These are phyloP conservation scores for Metroxylon sagu DNA, from an alignment of 176 grass and related monocot genomes.

Conservation along the genomic window DNA sequence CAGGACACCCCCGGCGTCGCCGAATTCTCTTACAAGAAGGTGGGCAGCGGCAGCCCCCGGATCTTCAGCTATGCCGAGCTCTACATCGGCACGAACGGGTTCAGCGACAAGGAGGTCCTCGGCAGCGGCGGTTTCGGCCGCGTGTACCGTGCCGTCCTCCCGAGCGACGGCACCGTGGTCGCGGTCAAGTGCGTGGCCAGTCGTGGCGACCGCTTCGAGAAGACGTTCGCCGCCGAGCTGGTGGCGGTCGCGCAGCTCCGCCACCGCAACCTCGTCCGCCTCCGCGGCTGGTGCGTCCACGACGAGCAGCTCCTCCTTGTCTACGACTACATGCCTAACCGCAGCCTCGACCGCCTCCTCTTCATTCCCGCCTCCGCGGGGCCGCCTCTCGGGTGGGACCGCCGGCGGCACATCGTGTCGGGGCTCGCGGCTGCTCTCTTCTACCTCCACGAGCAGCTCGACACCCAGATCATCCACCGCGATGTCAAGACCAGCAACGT, in stretches of 20 bases:
- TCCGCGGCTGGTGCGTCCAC: slow-evolving; percentile 75
- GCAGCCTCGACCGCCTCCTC: slow-evolving; percentile 76
- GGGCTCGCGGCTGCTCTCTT: slow-evolving; percentile 67
- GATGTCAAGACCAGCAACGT: slow-evolving; percentile 96
- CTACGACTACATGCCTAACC: slow-evolving; percentile 96
- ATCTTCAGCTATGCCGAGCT: slow-evolving; percentile 86
- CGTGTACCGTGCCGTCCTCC: slow-evolving; percentile 71
- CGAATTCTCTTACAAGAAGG: slow-evolving; percentile 4
- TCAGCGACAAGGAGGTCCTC: slow-evolving; percentile 60
- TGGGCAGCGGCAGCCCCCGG: slow-evolving; percentile 36
- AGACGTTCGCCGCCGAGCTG: slow-evolving; percentile 78
- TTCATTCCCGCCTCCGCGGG: slow-evolving; percentile 21
- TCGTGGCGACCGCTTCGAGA: slow-evolving; percentile 52
- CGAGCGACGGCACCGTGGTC: slow-evolving; percentile 62
- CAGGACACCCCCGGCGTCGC: slow-evolving; percentile 28
- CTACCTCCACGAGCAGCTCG: slow-evolving; percentile 88
- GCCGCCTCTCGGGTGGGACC: slow-evolving; percentile 41
- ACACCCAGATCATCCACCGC: slow-evolving; percentile 91
- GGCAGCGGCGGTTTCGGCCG: slow-evolving; percentile 71
- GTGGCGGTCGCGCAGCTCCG: slow-evolving; percentile 63
- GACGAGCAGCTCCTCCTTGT: slow-evolving; percentile 67
- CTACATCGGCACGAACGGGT: slow-evolving; percentile 71
- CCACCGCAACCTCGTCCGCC: slow-evolving; percentile 70
- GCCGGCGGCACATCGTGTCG: slow-evolving; percentile 34
- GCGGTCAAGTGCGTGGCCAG: slow-evolving; percentile 78